phyloP scores from a whole-genome alignment of 257 asterid species.

The Ajuga chamaepitys region DNA sequence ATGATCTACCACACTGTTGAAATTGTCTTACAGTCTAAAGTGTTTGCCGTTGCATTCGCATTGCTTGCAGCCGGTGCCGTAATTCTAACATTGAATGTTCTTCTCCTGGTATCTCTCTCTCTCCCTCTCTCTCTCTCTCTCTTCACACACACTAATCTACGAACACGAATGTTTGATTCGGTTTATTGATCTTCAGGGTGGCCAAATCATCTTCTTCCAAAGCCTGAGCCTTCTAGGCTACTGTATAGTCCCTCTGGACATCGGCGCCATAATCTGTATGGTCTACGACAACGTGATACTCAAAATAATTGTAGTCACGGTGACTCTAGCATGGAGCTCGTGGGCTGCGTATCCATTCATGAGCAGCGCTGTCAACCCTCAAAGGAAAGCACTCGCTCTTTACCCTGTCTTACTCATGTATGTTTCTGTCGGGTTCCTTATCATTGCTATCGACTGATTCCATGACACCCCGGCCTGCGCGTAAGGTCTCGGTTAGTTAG shows the following conservation, averaged over 20 bases:
- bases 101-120: slow-evolving; percentile 60
- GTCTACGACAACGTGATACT: slow-evolving; percentile 47
- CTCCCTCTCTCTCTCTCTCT: neutral
- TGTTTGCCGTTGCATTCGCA: slow-evolving; percentile 90
- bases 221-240: slow-evolving; percentile 95
- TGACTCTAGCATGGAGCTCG: slow-evolving; percentile 82
- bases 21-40: slow-evolving; percentile 65
- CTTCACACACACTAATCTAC: neutral
- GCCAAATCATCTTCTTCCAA: slow-evolving; percentile 95
- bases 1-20: neutral
- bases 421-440: slow-evolving; percentile 81
- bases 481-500: no score
- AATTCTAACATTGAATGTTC: slow-evolving; percentile 76
- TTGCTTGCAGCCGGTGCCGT: slow-evolving; percentile 91
- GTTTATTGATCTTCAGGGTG: slow-evolving; percentile 48
- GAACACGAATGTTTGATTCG: neutral
- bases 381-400: slow-evolving; percentile 86
- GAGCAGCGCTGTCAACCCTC: slow-evolving; percentile 73
- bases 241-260: slow-evolving; percentile 78
- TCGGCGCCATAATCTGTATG: slow-evolving; percentile 83
- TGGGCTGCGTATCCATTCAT: slow-evolving; percentile 99
- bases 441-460: slow-evolving; percentile 70
- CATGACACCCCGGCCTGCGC: neutral
- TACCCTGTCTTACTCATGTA: slow-evolving; percentile 91
- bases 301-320: slow-evolving; percentile 65